These are phyloP conservation scores for Arxiozyma slooffiae DNA, from an alignment of 1,139 yeast species.

Conservation along the genomic window DNA sequence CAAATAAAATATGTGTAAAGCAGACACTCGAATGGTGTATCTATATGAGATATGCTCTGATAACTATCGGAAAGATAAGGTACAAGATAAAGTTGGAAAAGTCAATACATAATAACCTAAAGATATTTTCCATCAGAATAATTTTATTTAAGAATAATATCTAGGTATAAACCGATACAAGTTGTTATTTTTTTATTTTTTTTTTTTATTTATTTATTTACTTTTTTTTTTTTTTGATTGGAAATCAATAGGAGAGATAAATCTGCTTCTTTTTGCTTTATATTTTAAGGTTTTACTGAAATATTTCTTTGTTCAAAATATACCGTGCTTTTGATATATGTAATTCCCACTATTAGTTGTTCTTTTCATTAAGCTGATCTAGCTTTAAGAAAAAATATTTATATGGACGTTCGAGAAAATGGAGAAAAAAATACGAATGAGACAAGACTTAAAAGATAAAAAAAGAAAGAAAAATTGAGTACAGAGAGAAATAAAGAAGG, in stretches of 20 bases:
- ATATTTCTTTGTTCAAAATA: background rate
- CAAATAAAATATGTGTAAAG: constrained; percentile 11
- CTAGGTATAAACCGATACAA: too few relatives aligned
- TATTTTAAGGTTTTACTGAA: background rate
- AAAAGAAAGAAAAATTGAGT: background rate
- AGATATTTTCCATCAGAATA: background rate
- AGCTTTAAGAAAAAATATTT: background rate
- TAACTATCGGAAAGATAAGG: too few relatives aligned
- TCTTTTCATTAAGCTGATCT: too few relatives aligned
- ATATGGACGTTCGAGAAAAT: background rate
- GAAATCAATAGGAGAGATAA: background rate
- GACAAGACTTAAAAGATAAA: too few relatives aligned
- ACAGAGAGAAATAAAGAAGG: background rate
- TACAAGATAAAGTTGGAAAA: too few relatives aligned
- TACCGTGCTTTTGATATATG: background rate
- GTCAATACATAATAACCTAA: too few relatives aligned
- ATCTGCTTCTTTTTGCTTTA: background rate
- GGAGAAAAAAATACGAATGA: too few relatives aligned
- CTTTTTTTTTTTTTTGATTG: background rate
- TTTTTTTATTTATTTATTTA: too few relatives aligned
- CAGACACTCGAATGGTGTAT: background rate
- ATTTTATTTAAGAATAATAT: too few relatives aligned
- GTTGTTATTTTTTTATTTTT: too few relatives aligned
- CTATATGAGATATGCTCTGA: too few relatives aligned
- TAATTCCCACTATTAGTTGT: background rate